A percentile compares a stretch with the other conserved stretches of the same genome.
Conservation (phyloP, 1,284 basidiomycete species). For the Tetrapyrgos nigripes region DNA sequence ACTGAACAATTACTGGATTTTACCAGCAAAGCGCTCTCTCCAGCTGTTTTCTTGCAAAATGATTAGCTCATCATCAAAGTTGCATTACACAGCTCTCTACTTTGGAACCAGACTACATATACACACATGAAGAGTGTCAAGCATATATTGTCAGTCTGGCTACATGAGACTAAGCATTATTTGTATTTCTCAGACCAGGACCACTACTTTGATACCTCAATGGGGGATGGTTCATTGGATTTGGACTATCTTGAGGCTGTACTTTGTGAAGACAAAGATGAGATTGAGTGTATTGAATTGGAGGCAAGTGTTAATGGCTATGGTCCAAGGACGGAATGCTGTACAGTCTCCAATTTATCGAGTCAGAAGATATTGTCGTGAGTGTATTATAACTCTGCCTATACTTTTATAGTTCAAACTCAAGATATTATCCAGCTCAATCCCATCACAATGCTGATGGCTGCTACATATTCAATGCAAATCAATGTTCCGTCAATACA, state of each 20-base stretch:
- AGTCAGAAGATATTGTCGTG: slow-evolving; percentile 22
- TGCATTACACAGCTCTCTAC: too few species aligned
- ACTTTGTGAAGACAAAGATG: slow-evolving; percentile 24
- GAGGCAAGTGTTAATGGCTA: slow-evolving; percentile 18
- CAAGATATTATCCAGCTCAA: neutral
- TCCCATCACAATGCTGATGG: neutral
- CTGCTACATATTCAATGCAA: slow-evolving; percentile 16
- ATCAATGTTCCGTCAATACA: slow-evolving; percentile 16
- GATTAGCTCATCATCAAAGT: too few species aligned
- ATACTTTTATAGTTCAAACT: too few species aligned
- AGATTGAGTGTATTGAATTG: slow-evolving; percentile 22
- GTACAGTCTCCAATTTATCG: slow-evolving; percentile 9
- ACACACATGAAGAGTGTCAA: too few species aligned
- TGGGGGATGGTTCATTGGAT: slow-evolving; percentile 21
- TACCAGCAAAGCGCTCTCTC: too few species aligned
- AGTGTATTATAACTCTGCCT: too few species aligned
- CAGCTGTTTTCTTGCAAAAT: too few species aligned
- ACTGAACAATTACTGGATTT: too few species aligned
- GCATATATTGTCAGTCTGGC: too few species aligned
- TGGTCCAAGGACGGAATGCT: slow-evolving; percentile 23
- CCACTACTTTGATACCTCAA: slow-evolving; percentile 19
- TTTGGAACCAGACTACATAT: too few species aligned
- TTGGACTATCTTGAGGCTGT: slow-evolving; percentile 28
- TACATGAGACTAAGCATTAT: too few species aligned
- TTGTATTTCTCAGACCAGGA: slow-evolving; percentile 12